Percentiles rank a stretch among this genome's conserved stretches.
phyloP scores from a whole-genome alignment of 345 rosid species.

The Iberis pinnata region DNA sequence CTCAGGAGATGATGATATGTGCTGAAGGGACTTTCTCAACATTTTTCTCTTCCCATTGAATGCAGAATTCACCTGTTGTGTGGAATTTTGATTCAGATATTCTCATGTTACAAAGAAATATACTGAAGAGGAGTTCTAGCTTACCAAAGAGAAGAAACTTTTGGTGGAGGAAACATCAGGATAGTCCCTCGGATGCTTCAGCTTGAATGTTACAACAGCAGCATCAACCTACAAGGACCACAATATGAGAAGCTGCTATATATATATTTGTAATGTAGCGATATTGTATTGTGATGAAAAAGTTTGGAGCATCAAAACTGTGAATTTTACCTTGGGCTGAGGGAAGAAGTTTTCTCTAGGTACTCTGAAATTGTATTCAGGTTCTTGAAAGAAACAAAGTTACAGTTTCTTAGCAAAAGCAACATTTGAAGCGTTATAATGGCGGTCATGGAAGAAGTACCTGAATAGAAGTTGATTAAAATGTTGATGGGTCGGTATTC shows the following conservation, averaged over 20 bases:
- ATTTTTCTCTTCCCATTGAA: constrained; percentile 82
- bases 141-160: constrained; percentile 89
- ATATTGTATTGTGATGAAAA: background rate
- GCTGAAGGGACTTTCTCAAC: constrained; percentile 77
- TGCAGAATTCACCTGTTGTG: constrained; percentile 74
- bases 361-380: constrained; percentile 65
- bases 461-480: constrained; percentile 72
- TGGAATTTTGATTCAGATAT: constrained; percentile 13
- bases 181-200: constrained; percentile 66
- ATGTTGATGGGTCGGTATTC: constrained; percentile 75
- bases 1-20: constrained; percentile 53
- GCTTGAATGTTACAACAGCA: constrained; percentile 72
- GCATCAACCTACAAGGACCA: constrained; percentile 72
- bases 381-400: constrained; percentile 46
- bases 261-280: background rate
- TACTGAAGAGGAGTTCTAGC: constrained; percentile 10
- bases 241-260: background rate
- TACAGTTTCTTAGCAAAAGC: background rate
- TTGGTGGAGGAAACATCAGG: constrained; percentile 65
- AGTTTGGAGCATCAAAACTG: constrained; percentile 7
- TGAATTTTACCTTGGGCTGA: constrained; percentile 71
- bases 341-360: constrained; percentile 84
- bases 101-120: background rate
- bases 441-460: constrained; percentile 29
- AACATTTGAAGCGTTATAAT: constrained; percentile 1